These are phyloP conservation scores for Spathaspora sp. DNA, from an alignment of 805 yeast genomes.

Conservation along the genomic window DNA sequence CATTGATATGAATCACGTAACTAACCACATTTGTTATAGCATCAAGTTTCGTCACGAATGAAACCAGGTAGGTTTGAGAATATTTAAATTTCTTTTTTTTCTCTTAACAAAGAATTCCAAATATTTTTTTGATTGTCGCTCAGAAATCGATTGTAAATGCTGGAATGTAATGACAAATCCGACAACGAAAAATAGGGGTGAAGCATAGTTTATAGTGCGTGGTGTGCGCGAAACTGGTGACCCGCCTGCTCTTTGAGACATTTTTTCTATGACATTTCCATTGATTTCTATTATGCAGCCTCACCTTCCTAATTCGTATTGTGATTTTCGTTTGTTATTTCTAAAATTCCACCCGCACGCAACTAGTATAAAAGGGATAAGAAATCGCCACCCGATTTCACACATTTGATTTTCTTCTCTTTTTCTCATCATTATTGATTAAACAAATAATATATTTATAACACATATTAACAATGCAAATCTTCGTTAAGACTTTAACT, in stretches of 20 bases:
- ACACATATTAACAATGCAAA: constrained; percentile 42
- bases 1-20: no score
- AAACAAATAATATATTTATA: constrained; percentile 2
- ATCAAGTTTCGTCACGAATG: neutral
- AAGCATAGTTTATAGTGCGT: neutral
- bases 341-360: neutral
- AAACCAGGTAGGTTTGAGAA: neutral
- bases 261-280: neutral
- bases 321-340: neutral
- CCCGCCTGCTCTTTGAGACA: neutral
- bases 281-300: neutral
- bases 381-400: constrained; percentile 5
- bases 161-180: neutral
- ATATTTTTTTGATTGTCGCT: neutral
- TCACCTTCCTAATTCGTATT: neutral
- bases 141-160: neutral
- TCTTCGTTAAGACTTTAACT: constrained; percentile 54
- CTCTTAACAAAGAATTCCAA: neutral
- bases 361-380: constrained; percentile 3
- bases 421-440: neutral
- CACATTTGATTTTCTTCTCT: neutral
- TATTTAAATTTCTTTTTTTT: neutral
- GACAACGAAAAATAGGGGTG: neutral
- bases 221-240: neutral
- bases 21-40: neutral